phyloP scores from a whole-genome alignment of 257 asterid genomes.

The Solanum piurae region DNA sequence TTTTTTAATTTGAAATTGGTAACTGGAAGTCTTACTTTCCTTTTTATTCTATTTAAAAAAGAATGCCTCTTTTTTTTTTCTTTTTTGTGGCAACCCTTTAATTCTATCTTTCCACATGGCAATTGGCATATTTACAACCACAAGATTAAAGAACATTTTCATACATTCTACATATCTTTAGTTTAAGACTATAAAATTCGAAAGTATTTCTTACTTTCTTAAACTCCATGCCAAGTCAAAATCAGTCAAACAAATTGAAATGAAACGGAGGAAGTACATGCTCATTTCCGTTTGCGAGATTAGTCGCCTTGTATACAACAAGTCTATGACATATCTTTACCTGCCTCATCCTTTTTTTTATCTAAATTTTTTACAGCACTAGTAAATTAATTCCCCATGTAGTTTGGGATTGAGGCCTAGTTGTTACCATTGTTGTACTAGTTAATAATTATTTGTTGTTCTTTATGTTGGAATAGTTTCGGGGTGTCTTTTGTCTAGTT shows the following conservation, averaged over 20 bases:
- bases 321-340: background rate
- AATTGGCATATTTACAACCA: background rate
- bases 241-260: background rate
- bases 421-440: background rate
- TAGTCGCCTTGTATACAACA: background rate
- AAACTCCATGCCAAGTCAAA: background rate
- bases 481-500: slow-evolving; percentile 93
- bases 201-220: background rate
- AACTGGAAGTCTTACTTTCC: background rate
- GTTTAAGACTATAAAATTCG: background rate
- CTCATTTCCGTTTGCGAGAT: background rate
- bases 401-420: background rate
- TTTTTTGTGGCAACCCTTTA: background rate
- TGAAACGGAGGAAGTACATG: background rate
- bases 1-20: background rate
- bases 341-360: background rate
- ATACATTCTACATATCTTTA: background rate
- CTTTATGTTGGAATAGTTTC: slow-evolving; percentile 34
- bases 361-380: background rate
- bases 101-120: background rate
- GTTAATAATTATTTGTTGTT: background rate
- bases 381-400: background rate
- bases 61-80: background rate
- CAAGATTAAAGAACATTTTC: background rate
- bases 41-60: background rate